Base-by-base conservation (phyloP, 331 rosid species). In the Pyrus hybrid region DNA sequence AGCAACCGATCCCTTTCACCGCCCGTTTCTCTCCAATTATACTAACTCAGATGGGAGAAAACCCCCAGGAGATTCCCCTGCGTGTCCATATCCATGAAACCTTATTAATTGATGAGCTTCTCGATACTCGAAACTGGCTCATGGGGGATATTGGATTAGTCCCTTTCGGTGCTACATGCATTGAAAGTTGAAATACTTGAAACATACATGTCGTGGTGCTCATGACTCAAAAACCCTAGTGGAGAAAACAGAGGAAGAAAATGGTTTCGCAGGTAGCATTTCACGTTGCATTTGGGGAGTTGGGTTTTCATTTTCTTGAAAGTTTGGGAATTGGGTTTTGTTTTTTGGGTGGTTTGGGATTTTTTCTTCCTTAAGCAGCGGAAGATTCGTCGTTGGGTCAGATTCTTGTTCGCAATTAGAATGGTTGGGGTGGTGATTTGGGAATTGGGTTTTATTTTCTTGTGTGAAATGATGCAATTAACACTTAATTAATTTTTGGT, bases 1-100 rank as follows among this genome's bases (percentile, higher is more conserved):
- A 54, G 79, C 67, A 37, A 51, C 29, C 49, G 21, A 63, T 63
- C 68, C 0, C 10, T 64, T 11, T 25, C 69, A 73, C 69, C 69
- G 69, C 29, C 49, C 22, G 3, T 25, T 73, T 73, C 68, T 41
- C 28, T 21, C 58, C 68, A 29, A 70, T 54, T 32, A 30, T 7
- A 32, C 13, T 13, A 13, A 51, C 75, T 56, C 22, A 30, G 25
- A 29, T 73, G 47, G 61, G 68, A 45, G 9, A 26, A 54, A 60
- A 49, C 9, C 41, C 17, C 18, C 70, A 43, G 75, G 64, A 60
- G 80, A 77, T 68, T 77, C 47, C 63, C 76, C 32, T 77, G 80
- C 70, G 32, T 69, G 53, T 70, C 70, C 76, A 30, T 45, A 60
- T 8, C 17, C 70, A 60, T 77, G 71, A 70, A 77, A 43, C 53